A percentile compares a stretch with the other conserved stretches of the same genome.
Evolutionary conservation across 345 rosid genomes (phyloP).

Genomic region (Acer negundo): DNA sequence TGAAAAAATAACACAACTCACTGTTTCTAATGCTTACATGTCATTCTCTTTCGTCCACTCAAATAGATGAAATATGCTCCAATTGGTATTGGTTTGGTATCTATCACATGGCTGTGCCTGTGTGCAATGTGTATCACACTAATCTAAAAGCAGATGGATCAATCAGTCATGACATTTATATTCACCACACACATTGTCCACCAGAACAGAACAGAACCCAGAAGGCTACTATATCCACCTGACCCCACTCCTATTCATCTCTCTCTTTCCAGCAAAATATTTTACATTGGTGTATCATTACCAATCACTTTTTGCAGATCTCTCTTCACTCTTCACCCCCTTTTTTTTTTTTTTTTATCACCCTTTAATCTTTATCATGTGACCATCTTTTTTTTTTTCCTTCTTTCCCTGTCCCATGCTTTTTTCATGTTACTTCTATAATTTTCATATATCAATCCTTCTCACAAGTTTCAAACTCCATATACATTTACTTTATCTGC

Average conservation of each 20-base stretch:
- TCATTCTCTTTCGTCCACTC: conserved; percentile 1
- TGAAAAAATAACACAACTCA: not conserved
- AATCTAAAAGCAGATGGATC: not conserved
- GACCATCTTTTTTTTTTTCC: not conserved
- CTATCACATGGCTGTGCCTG: conserved; percentile 21
- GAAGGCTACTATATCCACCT: not conserved
- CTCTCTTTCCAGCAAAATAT: not conserved
- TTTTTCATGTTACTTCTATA: not conserved
- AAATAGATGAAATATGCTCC: conserved; percentile 5
- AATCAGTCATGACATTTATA: not conserved
- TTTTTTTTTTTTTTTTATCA: not conserved
- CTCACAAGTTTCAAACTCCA: not conserved
- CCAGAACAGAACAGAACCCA: conserved; percentile 2
- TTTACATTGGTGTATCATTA: conserved; percentile 2
- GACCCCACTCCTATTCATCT: not conserved
- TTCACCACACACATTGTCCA: conserved; percentile 14
- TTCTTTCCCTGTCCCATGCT: not conserved
- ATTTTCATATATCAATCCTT: not conserved
- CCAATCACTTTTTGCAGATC: conserved; percentile 5
- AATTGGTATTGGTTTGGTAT: conserved; percentile 13
- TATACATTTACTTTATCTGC: not conserved
- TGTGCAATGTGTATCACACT: conserved; percentile 17
- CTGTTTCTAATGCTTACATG: conserved; percentile 12
- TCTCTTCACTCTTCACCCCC: not conserved
- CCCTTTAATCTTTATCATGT: conserved; percentile 2